phyloP scores from a whole-genome alignment of 805 yeast genomes.

The Metschnikowia sp. region DNA sequence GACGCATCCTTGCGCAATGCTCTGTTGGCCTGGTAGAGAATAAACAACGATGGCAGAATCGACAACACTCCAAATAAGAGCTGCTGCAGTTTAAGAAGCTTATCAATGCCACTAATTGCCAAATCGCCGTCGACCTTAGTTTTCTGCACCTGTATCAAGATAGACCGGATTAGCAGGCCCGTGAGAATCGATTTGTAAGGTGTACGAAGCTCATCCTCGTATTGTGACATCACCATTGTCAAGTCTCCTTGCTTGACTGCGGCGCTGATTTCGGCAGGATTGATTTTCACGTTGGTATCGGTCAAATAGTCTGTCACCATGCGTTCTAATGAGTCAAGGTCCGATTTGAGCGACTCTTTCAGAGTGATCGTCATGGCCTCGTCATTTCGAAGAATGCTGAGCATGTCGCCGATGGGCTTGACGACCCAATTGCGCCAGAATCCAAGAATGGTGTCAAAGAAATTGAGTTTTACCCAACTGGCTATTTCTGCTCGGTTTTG shows the following conservation, averaged over 20 bases:
- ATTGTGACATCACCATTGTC: slow-evolving; percentile 72
- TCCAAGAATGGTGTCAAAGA: slow-evolving; percentile 62
- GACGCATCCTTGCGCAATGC: slow-evolving; percentile 27
- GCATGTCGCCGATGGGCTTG: slow-evolving; percentile 66
- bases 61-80: slow-evolving; percentile 92
- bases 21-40: slow-evolving; percentile 45
- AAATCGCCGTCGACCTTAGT: slow-evolving; percentile 92
- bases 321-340: slow-evolving; percentile 74
- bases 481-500: slow-evolving; percentile 51
- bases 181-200: slow-evolving; percentile 62
- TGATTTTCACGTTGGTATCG: slow-evolving; percentile 24
- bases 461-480: slow-evolving; percentile 54
- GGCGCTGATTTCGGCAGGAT: slow-evolving; percentile 33
- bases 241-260: slow-evolving; percentile 71
- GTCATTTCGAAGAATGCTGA: slow-evolving; percentile 82
- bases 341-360: slow-evolving; percentile 73
- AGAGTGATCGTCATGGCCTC: slow-evolving; percentile 72
- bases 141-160: slow-evolving; percentile 91
- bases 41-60: slow-evolving; percentile 71
- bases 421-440: slow-evolving; percentile 82
- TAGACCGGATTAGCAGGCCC: slow-evolving; percentile 73
- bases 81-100: slow-evolving; percentile 84
- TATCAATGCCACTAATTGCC: slow-evolving; percentile 88
- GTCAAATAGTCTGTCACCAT: slow-evolving; percentile 77
- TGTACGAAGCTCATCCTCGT: slow-evolving; percentile 67